Conservation (phyloP, 1,284 basidiomycete species). For the Earliella scabrosa region DNA sequence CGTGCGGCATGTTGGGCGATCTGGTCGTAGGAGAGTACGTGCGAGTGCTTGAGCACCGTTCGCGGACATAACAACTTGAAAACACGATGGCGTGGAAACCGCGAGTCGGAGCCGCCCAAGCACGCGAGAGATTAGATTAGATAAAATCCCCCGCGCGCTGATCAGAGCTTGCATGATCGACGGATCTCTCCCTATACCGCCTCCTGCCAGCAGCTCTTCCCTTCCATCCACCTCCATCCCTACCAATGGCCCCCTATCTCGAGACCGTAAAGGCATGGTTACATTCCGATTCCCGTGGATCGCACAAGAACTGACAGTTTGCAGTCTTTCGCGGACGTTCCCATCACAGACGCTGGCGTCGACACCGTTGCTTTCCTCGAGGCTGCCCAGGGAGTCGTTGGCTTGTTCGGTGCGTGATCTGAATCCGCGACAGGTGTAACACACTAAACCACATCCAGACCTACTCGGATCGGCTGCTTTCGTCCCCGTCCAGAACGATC, state of each 20-base stretch:
- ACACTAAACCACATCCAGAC: conserved; percentile 51
- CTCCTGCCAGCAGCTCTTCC: conserved; percentile 19
- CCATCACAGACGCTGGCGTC: conserved; percentile 85
- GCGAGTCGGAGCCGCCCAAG: not conserved
- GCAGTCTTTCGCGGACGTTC: conserved; percentile 91
- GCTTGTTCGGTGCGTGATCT: conserved; percentile 80
- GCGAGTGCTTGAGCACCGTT: not conserved
- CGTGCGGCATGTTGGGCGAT: conserved; percentile 73
- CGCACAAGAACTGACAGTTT: not conserved
- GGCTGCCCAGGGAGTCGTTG: conserved; percentile 88
- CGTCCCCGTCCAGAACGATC: conserved; percentile 82
- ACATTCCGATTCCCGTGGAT: not conserved
- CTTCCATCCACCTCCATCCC: conserved; percentile 7
- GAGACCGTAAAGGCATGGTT: conserved; percentile 75
- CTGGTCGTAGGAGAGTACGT: not conserved
- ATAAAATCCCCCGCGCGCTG: not conserved
- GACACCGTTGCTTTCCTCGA: conserved; percentile 90
- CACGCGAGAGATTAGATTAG: conserved; percentile 9
- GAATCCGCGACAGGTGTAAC: not conserved
- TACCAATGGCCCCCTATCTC: conserved; percentile 83
- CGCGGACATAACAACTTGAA: too few species aligned
- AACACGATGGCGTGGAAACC: too few species aligned
- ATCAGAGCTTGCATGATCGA: conserved; percentile 5
- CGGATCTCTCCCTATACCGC: conserved; percentile 2
- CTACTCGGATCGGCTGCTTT: conserved; percentile 91